phyloP scores from a whole-genome alignment of 768 basidiomycete species.

The Lyophyllum decastes region DNA sequence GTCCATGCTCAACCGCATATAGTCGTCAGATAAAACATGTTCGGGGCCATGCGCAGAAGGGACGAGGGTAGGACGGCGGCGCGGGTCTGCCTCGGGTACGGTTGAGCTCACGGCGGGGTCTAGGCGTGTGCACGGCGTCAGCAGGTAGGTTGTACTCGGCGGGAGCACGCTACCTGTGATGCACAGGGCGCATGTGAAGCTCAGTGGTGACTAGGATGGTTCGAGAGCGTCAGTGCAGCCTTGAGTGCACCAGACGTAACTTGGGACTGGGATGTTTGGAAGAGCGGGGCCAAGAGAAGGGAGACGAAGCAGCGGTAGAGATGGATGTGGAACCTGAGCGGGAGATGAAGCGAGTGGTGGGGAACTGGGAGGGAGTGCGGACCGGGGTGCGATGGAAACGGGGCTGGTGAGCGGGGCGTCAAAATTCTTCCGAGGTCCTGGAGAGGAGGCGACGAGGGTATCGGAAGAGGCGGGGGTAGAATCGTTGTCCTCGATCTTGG shows the following conservation, averaged over 20 bases:
- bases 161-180: slow-evolving; percentile 4
- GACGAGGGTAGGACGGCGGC: background rate
- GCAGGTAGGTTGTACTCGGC: background rate
- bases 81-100: background rate
- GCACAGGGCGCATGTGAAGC: slow-evolving; percentile 10
- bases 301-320: background rate
- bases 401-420: background rate
- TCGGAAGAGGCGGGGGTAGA: slow-evolving; percentile 2
- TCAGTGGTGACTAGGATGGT: background rate
- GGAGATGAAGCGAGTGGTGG: background rate
- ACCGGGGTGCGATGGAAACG: background rate
- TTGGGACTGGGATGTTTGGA: background rate
- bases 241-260: slow-evolving; percentile 2
- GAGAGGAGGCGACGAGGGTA: slow-evolving; percentile 6
- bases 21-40: background rate
- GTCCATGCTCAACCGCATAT: slow-evolving; percentile 11
- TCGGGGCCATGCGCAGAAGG: background rate
- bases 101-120: background rate
- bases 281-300: background rate
- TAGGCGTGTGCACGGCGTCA: background rate
- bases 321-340: background rate
- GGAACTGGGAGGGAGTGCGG: slow-evolving; percentile 14
- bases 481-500: background rate
- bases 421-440: background rate
- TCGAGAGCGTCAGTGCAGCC: background rate